phyloP scores from a whole-genome alignment of 805 yeast genomes.

The Peterozyma toletana region DNA sequence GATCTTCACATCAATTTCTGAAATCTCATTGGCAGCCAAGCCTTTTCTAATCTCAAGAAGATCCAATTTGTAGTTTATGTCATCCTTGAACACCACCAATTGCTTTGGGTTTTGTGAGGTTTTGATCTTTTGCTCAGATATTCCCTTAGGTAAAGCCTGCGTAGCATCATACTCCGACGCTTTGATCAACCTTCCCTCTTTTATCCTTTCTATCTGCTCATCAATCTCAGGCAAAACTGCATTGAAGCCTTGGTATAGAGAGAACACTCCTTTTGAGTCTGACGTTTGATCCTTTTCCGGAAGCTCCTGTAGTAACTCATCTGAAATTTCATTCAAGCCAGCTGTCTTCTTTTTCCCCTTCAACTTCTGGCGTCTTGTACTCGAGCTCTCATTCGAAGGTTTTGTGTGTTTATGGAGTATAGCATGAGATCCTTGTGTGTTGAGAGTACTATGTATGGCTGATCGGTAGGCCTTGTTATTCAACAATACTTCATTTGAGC shows the following conservation, averaged over 20 bases:
- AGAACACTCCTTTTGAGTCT: conserved; percentile 24
- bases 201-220: conserved; percentile 27
- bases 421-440: conserved; percentile 18
- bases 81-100: conserved; percentile 27
- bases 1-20: conserved; percentile 54
- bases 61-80: conserved; percentile 40
- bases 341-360: conserved; percentile 15
- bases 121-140: conserved; percentile 32
- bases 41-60: conserved; percentile 57
- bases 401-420: conserved; percentile 16
- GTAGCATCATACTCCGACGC: neutral
- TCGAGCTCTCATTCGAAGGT: conserved; percentile 8
- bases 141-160: conserved; percentile 25
- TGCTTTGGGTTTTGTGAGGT: conserved; percentile 33
- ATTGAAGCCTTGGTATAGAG: conserved; percentile 64
- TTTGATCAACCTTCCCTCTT: conserved; percentile 13
- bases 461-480: conserved; percentile 28
- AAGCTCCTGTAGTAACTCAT: conserved; percentile 49
- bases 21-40: conserved; percentile 55
- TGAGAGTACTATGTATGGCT: conserved; percentile 38
- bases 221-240: conserved; percentile 49
- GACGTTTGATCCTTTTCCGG: conserved; percentile 23
- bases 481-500: conserved; percentile 12
- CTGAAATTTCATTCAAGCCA: conserved; percentile 49
- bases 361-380: conserved; percentile 7